phyloP scores from a whole-genome alignment of 2,329 filamentous ascomycete genomes.

The Colletotrichum viniferum region DNA sequence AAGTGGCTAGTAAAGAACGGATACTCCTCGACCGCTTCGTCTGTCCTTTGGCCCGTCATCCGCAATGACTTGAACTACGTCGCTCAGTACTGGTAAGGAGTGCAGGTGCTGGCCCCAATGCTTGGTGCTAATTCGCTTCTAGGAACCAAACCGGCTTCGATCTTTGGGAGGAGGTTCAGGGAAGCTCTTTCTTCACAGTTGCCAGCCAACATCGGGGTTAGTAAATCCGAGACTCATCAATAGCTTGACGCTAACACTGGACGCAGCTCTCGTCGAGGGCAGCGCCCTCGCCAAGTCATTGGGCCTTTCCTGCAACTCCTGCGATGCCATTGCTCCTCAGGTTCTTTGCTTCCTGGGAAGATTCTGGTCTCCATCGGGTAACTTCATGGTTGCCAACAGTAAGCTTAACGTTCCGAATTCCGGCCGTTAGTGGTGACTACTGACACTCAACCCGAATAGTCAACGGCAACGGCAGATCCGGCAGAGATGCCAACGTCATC shows the following conservation, averaged over 20 bases:
- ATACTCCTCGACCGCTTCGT: slow-evolving; percentile 58
- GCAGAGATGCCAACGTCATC: slow-evolving; percentile 75
- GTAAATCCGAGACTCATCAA: slow-evolving; percentile 27
- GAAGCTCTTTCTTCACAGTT: slow-evolving; percentile 81
- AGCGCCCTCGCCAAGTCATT: slow-evolving; percentile 67
- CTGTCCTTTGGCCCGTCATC: slow-evolving; percentile 74
- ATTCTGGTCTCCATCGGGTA: slow-evolving; percentile 68
- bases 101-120: background rate
- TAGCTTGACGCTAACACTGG: background rate
- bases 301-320: slow-evolving; percentile 63
- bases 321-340: slow-evolving; percentile 69
- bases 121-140: background rate
- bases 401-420: slow-evolving; percentile 21
- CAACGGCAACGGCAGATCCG: slow-evolving; percentile 64
- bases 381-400: slow-evolving; percentile 72
- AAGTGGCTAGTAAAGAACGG: slow-evolving; percentile 74
- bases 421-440: background rate
- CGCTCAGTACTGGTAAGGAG: slow-evolving; percentile 67
- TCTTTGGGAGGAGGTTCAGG: slow-evolving; percentile 82
- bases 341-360: slow-evolving; percentile 75
- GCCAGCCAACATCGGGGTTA: slow-evolving; percentile 70
- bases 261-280: slow-evolving; percentile 67
- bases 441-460: slow-evolving; percentile 34
- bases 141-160: slow-evolving; percentile 70
- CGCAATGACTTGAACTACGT: slow-evolving; percentile 79